These are phyloP conservation scores for Diaporthe citrichinensis DNA, from an alignment of 2,329 filamentous ascomycete species.

Conservation along the genomic window DNA sequence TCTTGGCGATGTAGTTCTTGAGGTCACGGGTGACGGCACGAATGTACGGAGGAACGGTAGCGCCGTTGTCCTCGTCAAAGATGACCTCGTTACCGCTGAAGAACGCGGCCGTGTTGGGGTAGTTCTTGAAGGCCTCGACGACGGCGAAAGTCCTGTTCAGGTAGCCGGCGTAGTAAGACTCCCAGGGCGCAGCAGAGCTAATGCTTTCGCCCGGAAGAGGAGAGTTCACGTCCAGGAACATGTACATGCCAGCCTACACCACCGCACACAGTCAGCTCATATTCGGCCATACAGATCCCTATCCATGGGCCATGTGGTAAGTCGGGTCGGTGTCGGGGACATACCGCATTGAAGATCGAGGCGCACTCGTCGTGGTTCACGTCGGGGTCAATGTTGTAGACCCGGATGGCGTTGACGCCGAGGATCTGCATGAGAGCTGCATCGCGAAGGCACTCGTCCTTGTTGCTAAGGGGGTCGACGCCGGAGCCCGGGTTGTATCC, in stretches of 20 bases:
- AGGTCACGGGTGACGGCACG: slow-evolving; percentile 83
- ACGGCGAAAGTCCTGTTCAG: slow-evolving; percentile 77
- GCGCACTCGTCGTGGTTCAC: slow-evolving; percentile 77
- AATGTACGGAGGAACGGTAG: slow-evolving; percentile 77
- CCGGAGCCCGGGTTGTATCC: slow-evolving; percentile 69
- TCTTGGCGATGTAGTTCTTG: slow-evolving; percentile 84
- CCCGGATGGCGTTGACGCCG: slow-evolving; percentile 76
- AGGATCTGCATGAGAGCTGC: slow-evolving; percentile 75
- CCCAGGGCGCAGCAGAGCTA: slow-evolving; percentile 68
- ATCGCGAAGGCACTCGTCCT: slow-evolving; percentile 72
- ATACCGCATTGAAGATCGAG: slow-evolving; percentile 75
- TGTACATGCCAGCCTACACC: slow-evolving; percentile 74
- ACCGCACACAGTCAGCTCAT: slow-evolving; percentile 2
- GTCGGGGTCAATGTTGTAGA: slow-evolving; percentile 77
- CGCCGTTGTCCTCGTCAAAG: slow-evolving; percentile 73
- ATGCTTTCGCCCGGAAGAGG: slow-evolving; percentile 72
- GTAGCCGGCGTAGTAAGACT: slow-evolving; percentile 71
- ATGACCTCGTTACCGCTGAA: slow-evolving; percentile 87
- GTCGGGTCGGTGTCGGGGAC: slow-evolving; percentile 38
- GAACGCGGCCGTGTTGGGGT: slow-evolving; percentile 78
- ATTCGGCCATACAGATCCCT: background rate
- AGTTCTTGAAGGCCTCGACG: slow-evolving; percentile 76
- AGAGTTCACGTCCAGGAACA: slow-evolving; percentile 78
- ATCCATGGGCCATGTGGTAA: background rate
- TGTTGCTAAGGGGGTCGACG: slow-evolving; percentile 73